A percentile compares a stretch with the other conserved stretches of the same genome.
phyloP scores from a whole-genome alignment of 2,329 filamentous ascomycete genomes.

The Sporothrix protearum region DNA sequence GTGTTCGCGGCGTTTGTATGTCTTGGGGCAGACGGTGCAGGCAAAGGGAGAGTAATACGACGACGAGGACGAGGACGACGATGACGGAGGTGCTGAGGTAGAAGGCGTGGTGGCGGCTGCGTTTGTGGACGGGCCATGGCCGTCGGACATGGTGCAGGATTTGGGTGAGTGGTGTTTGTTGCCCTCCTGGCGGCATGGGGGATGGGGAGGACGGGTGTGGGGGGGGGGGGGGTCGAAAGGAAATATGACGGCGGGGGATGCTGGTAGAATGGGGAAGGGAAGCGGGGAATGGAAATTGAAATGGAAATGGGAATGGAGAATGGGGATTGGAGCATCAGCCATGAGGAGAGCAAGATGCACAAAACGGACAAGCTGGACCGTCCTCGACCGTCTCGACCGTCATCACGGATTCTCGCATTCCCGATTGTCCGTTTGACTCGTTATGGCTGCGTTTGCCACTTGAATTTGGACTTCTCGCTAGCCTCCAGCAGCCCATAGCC shows the following conservation, averaged over 20 bases:
- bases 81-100: not conserved
- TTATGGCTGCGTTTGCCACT: not conserved
- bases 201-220: not conserved
- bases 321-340: not conserved
- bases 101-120: not conserved
- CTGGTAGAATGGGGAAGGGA: not conserved
- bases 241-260: not conserved
- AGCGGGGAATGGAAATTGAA: not conserved
- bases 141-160: not conserved
- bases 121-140: not conserved
- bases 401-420: not conserved
- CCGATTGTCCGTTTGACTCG: not conserved
- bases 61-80: not conserved
- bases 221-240: too few species aligned
- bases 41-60: not conserved
- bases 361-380: too few species aligned
- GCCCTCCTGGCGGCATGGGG: not conserved
- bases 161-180: not conserved
- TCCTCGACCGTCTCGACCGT: too few species aligned
- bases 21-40: constrained; percentile 1
- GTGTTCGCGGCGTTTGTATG: constrained; percentile 22
- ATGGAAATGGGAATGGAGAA: not conserved
- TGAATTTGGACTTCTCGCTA: not conserved
- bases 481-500: not conserved
- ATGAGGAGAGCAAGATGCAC: too few species aligned